These are phyloP conservation scores for Ganoderma multipileum DNA, from an alignment of 1,284 basidiomycete genomes.

Conservation along the genomic window DNA sequence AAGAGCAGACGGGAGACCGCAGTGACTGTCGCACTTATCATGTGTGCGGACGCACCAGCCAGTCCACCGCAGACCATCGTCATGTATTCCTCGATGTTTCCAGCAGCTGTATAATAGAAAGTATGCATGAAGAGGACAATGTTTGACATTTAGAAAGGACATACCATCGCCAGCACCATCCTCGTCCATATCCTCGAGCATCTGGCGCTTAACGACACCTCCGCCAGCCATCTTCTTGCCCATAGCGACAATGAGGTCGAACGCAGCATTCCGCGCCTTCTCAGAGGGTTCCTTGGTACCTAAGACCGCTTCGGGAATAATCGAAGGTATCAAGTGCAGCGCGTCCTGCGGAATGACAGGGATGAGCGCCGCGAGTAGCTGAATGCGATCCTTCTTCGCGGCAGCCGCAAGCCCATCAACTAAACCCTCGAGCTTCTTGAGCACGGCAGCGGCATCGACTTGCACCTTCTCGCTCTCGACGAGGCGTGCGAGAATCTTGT, in stretches of 20 bases:
- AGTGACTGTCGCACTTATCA: slow-evolving; percentile 98
- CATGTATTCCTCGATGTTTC: slow-evolving; percentile 91
- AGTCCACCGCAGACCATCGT: slow-evolving; percentile 98
- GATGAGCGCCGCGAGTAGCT: slow-evolving; percentile 80
- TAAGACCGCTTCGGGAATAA: slow-evolving; percentile 96
- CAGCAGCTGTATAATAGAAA: slow-evolving; percentile 56
- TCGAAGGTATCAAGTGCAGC: slow-evolving; percentile 85
- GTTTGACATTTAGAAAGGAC: not conserved
- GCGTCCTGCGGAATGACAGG: slow-evolving; percentile 73
- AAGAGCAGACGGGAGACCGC: slow-evolving; percentile 94
- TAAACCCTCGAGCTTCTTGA: slow-evolving; percentile 70
- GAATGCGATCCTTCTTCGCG: slow-evolving; percentile 93
- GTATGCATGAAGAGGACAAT: slow-evolving; percentile 28
- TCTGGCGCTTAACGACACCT: slow-evolving; percentile 81
- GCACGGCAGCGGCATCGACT: slow-evolving; percentile 61
- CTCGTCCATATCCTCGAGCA: slow-evolving; percentile 85
- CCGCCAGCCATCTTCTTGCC: slow-evolving; percentile 92
- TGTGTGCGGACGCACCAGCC: slow-evolving; percentile 93
- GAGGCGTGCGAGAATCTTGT: slow-evolving; percentile 85
- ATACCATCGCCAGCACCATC: slow-evolving; percentile 66
- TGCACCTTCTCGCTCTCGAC: slow-evolving; percentile 66
- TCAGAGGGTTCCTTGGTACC: slow-evolving; percentile 98
- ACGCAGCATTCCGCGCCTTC: slow-evolving; percentile 89
- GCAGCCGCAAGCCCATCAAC: slow-evolving; percentile 77
- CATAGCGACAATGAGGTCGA: slow-evolving; percentile 92